Evolutionary conservation across 2,329 filamentous ascomycete species (phyloP), one percentile per base, ranked within the genome.

Genomic region (Parascedosporium putredinis): DNA sequence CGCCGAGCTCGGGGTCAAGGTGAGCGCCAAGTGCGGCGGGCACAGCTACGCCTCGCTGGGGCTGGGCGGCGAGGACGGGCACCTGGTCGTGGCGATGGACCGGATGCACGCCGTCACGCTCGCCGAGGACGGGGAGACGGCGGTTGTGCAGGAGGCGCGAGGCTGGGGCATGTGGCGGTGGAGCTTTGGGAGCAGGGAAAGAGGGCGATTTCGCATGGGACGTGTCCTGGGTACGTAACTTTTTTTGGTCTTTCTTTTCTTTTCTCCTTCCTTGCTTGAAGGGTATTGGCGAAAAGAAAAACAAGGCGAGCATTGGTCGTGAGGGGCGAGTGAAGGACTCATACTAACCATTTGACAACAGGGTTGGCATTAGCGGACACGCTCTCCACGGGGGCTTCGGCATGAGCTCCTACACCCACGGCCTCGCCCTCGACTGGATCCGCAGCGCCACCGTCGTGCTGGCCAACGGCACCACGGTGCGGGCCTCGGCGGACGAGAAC

Each of bases 41-140:
- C 75, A 79, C 56, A 73, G 69, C 38, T 79, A 76, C 58, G 76
- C 64, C 0, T 75, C 72, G 29, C 72, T 69, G 48, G 71, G 71
- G 53, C 62, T 63, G 10, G 68, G 68, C 1, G 69, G 69, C 3
- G 59, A 63, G 23, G 61, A 71, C 54, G 67, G 69, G 1, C 64
- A 64, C 12, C 55, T 72, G n/a, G 62, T 72, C 14, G 55, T 73
- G 23, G 62, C 67, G 45, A 52, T 73, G 25, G 63, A 70, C 31
- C 58, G 60, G 3, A 66, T 71, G 60, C 58, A 67, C 16, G 53
- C 52, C 3, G 60, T 72, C 27, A 58, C 53, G 1, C 53, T 69
- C 6, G 54, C 64, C 44, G 52, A 55, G 2, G 48, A 44, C 12
- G 63, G 60, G 2, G 55, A 56, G 5, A 58, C 65, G 18, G 62